Percentiles rank a stretch among this genome's conserved stretches.
phyloP scores from a whole-genome alignment of 108 stramenopile species.

The Nitzschia putrida region DNA sequence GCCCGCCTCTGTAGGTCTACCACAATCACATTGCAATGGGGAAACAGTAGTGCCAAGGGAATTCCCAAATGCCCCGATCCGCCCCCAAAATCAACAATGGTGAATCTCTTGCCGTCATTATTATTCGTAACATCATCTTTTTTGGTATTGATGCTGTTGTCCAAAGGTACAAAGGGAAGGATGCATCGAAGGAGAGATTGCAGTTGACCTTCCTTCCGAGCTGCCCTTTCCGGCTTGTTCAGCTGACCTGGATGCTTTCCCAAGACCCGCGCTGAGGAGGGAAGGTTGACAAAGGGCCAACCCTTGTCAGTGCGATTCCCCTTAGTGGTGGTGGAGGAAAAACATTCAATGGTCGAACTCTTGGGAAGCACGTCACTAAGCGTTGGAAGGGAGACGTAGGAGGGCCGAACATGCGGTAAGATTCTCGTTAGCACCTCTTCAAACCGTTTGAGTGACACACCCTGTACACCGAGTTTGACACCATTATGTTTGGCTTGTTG shows the following conservation, averaged over 20 bases:
- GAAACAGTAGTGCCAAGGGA: conserved; percentile 66
- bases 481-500: no score
- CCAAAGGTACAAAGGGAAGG: conserved; percentile 49
- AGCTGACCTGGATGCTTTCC: conserved; percentile 48
- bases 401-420: conserved; percentile 39
- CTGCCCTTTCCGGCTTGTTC: conserved; percentile 44
- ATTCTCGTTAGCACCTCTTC: conserved; percentile 55
- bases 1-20: conserved; percentile 66
- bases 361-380: background rate
- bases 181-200: conserved; percentile 67
- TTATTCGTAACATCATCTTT: background rate
- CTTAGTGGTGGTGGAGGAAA: no score
- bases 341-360: no score
- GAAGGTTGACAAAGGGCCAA: conserved; percentile 49
- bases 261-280: conserved; percentile 35
- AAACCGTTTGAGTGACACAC: conserved; percentile 62
- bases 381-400: conserved; percentile 29
- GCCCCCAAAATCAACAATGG: conserved; percentile 81
- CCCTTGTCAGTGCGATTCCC: background rate
- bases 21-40: conserved; percentile 57
- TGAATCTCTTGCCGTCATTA: conserved; percentile 10
- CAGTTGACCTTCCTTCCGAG: conserved; percentile 67
- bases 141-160: no score
- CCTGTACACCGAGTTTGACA: conserved; percentile 43
- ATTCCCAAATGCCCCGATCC: conserved; percentile 71